Evolutionary conservation across 2,329 filamentous ascomycete species (phyloP).

Genomic region (Xylaria sp.): DNA sequence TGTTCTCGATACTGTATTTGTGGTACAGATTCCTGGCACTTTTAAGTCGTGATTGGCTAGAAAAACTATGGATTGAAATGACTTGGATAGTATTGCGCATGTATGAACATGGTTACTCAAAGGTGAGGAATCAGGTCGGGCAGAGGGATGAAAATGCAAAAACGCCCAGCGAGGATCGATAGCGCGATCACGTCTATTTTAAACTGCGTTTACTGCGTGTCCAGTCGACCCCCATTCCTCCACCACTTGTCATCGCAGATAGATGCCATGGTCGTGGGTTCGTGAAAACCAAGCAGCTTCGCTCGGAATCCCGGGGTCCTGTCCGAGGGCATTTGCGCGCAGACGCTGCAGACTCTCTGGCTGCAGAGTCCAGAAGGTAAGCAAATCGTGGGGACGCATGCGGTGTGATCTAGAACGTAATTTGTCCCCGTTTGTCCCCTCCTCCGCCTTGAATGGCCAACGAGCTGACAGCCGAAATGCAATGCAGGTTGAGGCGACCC

Average conservation of each 20-base stretch:
- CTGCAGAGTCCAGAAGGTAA: conserved; percentile 21
- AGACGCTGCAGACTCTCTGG: conserved; percentile 17
- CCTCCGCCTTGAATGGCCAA: conserved; percentile 31
- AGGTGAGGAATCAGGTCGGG: conserved; percentile 10
- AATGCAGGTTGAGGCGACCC: conserved; percentile 30
- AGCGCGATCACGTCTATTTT: conserved; percentile 22
- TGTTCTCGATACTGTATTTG: conserved; percentile 9
- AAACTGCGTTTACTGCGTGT: conserved; percentile 26
- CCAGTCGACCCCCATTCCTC: conserved; percentile 6
- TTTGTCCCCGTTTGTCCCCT: conserved; percentile 29
- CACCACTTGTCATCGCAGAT: conserved; percentile 22
- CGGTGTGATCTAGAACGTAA: conserved; percentile 34
- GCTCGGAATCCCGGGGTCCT: conserved; percentile 18
- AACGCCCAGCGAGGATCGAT: conserved; percentile 15
- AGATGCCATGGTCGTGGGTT: conserved; percentile 22
- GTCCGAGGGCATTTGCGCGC: conserved; percentile 6
- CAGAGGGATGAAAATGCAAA: conserved; percentile 13
- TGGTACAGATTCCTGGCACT: conserved; percentile 17
- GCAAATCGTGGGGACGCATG: conserved; percentile 32
- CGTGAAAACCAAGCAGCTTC: conserved; percentile 17
- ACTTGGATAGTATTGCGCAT: conserved; percentile 18
- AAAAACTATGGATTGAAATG: conserved; percentile 10
- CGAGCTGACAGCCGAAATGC: conserved; percentile 33
- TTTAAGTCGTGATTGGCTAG: conserved; percentile 22
- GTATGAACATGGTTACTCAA: conserved; percentile 2